Evolutionary conservation across 331 rosid species (phyloP), one percentile per base, ranked within the genome.

Genomic region (Quercus lobata): DNA sequence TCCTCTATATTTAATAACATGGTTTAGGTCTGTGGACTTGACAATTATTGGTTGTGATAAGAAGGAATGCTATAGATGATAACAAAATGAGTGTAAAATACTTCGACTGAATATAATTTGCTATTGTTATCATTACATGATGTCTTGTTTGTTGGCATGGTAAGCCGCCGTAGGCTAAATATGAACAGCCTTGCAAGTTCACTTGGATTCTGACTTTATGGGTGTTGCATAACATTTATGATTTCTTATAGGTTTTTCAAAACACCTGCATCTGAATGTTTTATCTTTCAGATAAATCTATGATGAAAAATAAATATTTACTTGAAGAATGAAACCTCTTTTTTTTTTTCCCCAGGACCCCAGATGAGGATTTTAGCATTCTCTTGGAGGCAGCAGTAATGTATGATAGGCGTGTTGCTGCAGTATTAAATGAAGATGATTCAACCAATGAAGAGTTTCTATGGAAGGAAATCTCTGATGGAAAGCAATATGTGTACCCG

Each of bases 341-440:
- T 79, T 79, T 77, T 58, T 34, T 3, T 12, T 49, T 49, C 17
- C 54, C 54, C 68, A 95, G 99, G 97, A 93, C 99, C 44, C 93
- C 92, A 1, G 98, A 95, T 83, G 98, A 95, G 87, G 98, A 93
- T 89, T 95, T 95, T 81, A 83, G 88, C 78, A 89, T 95, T 84
- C 98, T 93, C 82, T 81, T 93, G 84, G 98, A 93, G 90, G 98
- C 98, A 80, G 99, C 99, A 79, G 81, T 95, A 74, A 93, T 95
- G 99, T 95, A 93, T 83, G 99, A 95, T 54, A 91, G 97, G 85
- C 94, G 96, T 81, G 99, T 93, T 84, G 96, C 98, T 65, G 94
- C 99, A 37, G 87, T 95, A 70, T 83, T 95, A 70, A 82, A 87
- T 76, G 98, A 95, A 89, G 97, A 91, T 46, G 93, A 95, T 87